Base-by-base conservation (phyloP, 139 green algal genomes). In the Monoraphidium neglectum region DNA sequence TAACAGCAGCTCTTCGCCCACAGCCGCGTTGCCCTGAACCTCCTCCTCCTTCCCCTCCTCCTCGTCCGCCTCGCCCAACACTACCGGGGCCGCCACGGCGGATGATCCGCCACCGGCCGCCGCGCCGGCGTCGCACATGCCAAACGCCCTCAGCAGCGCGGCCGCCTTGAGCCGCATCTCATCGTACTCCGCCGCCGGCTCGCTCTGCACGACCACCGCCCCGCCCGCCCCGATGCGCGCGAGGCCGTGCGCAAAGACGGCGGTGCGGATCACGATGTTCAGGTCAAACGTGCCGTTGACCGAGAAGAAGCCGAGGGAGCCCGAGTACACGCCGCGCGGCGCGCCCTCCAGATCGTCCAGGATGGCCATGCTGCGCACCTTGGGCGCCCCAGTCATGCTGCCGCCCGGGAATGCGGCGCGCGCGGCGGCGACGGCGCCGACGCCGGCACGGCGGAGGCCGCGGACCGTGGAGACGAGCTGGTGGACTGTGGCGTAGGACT, bases 181-280 rank as follows among this genome's bases (percentile, higher is more conserved):
- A 33, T 93, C 87, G 61, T 92, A 98, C 83, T 99, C 96, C 13
- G 60, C 87, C 49, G 86, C 78, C 8, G 83, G 46, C 10, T 95
- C 90, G n/a, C 90, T 97, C 75, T 98, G 88, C 38, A 95, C 85
- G 32, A 97, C 92, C 13, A 99, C 93, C 0, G 96, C 96, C 10
- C 96, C 96, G 1, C 96, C 96, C 2, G 95, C 95, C 6, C 96
- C 96, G 51, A 99, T 96, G 38, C 33, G 79, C 51, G 94, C 77
- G 0, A 40, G 16, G 35, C 35, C 70, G 28, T n/a, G 23, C 21
- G 80, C 33, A 5, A 97, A 70, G 10, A 98, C 86, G 0, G 92
- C 95, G 5, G 92, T 98, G 51, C 96, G 86, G 75, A 99, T 99
- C 28, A 99, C 94, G 59, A 99, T 97, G 89, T 99, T 99, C 13